phyloP scores from a whole-genome alignment of 2,329 filamentous ascomycete species.

The Zymoseptoria passerinii region DNA sequence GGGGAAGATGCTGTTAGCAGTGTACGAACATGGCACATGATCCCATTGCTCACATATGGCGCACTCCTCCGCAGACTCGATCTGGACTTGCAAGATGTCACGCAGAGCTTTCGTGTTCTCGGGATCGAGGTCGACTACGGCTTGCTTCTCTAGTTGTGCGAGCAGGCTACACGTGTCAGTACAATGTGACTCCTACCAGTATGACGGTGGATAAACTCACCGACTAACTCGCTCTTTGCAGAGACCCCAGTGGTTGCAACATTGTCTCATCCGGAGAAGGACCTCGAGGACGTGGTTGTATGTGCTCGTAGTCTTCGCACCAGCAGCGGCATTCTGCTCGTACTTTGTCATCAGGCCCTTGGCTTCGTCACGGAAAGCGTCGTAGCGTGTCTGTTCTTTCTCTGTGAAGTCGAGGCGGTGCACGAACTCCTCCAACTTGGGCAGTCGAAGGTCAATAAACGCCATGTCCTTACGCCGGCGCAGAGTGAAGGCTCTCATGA shows the following conservation, averaged over 20 bases:
- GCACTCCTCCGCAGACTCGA: slow-evolving; percentile 76
- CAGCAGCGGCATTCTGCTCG: slow-evolving; percentile 17
- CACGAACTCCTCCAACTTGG: slow-evolving; percentile 67
- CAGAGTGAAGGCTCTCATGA: slow-evolving; percentile 75
- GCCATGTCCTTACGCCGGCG: slow-evolving; percentile 80
- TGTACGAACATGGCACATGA: not conserved
- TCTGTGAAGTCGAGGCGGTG: slow-evolving; percentile 64
- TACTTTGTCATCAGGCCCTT: slow-evolving; percentile 58
- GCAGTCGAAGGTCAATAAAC: slow-evolving; percentile 74
- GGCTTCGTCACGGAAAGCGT: slow-evolving; percentile 66
- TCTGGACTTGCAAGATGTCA: slow-evolving; percentile 63
- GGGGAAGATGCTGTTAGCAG: not conserved
- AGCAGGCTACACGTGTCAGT: slow-evolving; percentile 49
- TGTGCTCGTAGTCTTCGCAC: slow-evolving; percentile 34
- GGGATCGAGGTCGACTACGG: slow-evolving; percentile 59
- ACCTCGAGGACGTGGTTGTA: slow-evolving; percentile 75
- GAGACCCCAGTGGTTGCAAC: slow-evolving; percentile 83
- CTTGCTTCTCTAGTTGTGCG: slow-evolving; percentile 57
- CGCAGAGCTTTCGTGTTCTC: slow-evolving; percentile 67
- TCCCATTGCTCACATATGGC: slow-evolving; percentile 50
- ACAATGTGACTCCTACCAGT: not conserved
- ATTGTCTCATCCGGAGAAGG: slow-evolving; percentile 71
- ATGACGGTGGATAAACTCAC: not conserved
- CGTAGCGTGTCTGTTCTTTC: slow-evolving; percentile 70
- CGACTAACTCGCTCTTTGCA: slow-evolving; percentile 60